A percentile compares a stretch with the other conserved stretches of the same genome.
phyloP scores from a whole-genome alignment of 192 early-diverging fungal genomes.

The Jimgerdemannia flammicorona region DNA sequence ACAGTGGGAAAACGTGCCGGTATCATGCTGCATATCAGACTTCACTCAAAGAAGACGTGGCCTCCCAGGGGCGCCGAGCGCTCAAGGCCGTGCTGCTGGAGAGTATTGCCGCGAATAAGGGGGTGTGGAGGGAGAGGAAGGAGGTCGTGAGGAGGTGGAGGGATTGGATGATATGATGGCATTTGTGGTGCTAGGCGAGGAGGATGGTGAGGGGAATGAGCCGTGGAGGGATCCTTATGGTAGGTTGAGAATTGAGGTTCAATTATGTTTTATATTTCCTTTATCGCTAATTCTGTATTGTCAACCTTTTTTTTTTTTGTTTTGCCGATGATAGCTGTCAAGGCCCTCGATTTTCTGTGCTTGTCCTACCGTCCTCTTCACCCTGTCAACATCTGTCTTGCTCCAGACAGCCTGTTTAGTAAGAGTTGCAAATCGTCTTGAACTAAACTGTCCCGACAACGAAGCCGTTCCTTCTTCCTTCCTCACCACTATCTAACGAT shows the following conservation, averaged over 20 bases:
- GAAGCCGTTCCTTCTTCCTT: conserved; percentile 5
- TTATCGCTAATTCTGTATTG: too few species aligned
- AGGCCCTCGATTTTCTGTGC: too few species aligned
- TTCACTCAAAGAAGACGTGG: conserved; percentile 13
- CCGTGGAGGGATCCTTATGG: conserved; percentile 33
- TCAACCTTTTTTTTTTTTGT: too few species aligned
- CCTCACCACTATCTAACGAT: not conserved
- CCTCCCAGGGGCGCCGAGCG: conserved; percentile 18
- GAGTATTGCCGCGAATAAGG: conserved; percentile 6
- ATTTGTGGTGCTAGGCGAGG: conserved; percentile 23
- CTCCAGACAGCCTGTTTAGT: too few species aligned
- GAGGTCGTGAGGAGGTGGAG: conserved; percentile 2
- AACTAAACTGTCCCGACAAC: conserved; percentile 26
- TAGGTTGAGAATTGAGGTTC: too few species aligned
- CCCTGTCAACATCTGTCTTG: too few species aligned
- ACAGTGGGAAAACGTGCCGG: not conserved
- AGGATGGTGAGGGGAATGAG: conserved; percentile 24
- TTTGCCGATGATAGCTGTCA: too few species aligned
- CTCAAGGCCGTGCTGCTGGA: conserved; percentile 25
- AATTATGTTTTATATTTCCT: too few species aligned
- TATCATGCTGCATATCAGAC: conserved; percentile 8
- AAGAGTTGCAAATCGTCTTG: too few species aligned
- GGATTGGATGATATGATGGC: conserved; percentile 36
- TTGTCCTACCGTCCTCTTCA: too few species aligned
- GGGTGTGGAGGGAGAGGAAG: not conserved